A percentile compares a stretch with the other conserved stretches of the same genome.
These are phyloP conservation scores for Rhododendron ovatum DNA, from an alignment of 148 eudicot species.

Conservation along the genomic window DNA sequence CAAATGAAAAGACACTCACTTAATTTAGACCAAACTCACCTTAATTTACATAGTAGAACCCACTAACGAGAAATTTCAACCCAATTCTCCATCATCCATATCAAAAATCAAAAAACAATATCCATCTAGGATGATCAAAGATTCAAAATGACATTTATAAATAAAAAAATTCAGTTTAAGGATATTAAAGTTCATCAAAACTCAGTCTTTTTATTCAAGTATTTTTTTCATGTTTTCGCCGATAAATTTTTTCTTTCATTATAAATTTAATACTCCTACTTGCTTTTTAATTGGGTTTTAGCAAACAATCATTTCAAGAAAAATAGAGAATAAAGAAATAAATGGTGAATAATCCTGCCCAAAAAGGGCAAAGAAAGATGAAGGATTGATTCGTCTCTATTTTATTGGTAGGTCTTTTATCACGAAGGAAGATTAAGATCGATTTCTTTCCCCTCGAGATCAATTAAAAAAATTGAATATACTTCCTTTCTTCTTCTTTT, in stretches of 20 bases:
- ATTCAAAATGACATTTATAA: not conserved
- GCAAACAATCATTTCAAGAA: not conserved
- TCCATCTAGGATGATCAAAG: not conserved
- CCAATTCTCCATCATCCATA: not conserved
- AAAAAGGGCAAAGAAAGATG: not conserved
- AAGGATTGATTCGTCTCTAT: too few species aligned
- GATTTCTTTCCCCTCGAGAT: too few species aligned
- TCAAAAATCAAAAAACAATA: not conserved
- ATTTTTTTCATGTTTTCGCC: too few species aligned
- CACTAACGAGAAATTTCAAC: not conserved
- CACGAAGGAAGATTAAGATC: too few species aligned
- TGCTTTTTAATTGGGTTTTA: not conserved
- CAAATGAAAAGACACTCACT: not conserved
- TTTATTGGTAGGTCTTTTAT: too few species aligned
- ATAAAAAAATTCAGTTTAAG: not conserved
- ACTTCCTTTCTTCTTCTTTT: not conserved
- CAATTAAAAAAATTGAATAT: not conserved
- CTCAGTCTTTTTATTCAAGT: not conserved
- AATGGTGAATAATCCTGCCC: not conserved
- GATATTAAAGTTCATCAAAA: not conserved
- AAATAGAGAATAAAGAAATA: not conserved
- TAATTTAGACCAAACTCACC: not conserved
- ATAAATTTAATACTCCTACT: too few species aligned
- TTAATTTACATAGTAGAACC: not conserved
- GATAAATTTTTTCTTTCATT: not conserved